These are phyloP conservation scores for Kluyveromyces nonfermentans DNA, from an alignment of 805 yeast species.

Conservation along the genomic window DNA sequence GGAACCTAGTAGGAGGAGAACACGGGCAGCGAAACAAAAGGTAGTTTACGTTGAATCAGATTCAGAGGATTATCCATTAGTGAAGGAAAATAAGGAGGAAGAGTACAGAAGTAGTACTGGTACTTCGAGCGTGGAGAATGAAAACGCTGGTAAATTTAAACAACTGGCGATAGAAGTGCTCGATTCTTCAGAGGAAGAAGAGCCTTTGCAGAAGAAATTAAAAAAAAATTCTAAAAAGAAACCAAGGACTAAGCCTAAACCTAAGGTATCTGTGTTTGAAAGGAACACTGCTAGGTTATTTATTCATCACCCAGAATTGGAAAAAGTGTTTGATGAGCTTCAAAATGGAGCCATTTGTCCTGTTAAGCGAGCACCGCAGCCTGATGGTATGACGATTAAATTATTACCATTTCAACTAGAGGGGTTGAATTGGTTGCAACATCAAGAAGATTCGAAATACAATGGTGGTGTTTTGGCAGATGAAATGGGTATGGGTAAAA, in stretches of 20 bases:
- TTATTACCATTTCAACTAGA: constrained; percentile 88
- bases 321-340: constrained; percentile 60
- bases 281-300: constrained; percentile 59
- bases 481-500: constrained; percentile 99
- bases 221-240: constrained; percentile 16
- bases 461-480: constrained; percentile 93
- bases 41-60: constrained; percentile 30
- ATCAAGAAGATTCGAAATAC: constrained; percentile 72
- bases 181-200: constrained; percentile 8
- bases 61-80: constrained; percentile 19
- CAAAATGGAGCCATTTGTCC: constrained; percentile 37
- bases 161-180: not conserved
- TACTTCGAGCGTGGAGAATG: not conserved
- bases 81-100: constrained; percentile 5
- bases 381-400: constrained; percentile 62
- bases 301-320: constrained; percentile 70
- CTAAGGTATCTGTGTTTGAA: constrained; percentile 58
- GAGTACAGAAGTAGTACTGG: not conserved
- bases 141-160: constrained; percentile 4
- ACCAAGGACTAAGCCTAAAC: constrained; percentile 26
- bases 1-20: constrained; percentile 17
- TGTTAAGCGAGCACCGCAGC: constrained; percentile 59
- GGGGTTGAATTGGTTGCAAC: constrained; percentile 81
- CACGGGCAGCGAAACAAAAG: constrained; percentile 22
- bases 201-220: constrained; percentile 14